A percentile compares a stretch with the other conserved stretches of the same genome.
Evolutionary conservation across 1,284 basidiomycete species (phyloP).

Genomic region (Phylloboletellus chloephorus): DNA sequence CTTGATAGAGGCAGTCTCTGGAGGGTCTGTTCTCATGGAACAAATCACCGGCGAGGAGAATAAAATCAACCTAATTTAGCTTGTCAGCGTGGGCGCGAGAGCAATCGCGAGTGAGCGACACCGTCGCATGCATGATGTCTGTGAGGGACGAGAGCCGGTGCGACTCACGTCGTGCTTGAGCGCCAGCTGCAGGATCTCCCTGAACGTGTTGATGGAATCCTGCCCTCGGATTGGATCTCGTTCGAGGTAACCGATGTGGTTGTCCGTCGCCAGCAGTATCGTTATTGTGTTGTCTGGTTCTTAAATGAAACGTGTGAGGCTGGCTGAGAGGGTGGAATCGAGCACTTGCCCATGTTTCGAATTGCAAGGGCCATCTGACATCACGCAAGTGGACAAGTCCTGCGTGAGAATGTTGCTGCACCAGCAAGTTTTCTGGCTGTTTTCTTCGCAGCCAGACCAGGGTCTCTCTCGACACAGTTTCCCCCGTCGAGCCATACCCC

Average conservation of each 20-base stretch:
- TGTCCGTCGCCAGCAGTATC: slow-evolving; percentile 90
- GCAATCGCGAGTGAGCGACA: too few relatives aligned
- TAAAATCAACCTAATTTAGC: slow-evolving; percentile 75
- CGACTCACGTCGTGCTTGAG: slow-evolving; percentile 75
- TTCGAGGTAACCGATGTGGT: slow-evolving; percentile 94
- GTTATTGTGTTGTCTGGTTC: slow-evolving; percentile 66
- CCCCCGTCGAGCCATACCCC: neutral
- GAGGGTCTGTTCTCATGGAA: slow-evolving; percentile 98
- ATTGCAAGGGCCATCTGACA: slow-evolving; percentile 33
- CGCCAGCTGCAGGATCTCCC: slow-evolving; percentile 89
- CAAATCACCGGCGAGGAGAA: slow-evolving; percentile 91
- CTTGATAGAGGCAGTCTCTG: slow-evolving; percentile 82
- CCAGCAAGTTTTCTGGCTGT: too few relatives aligned
- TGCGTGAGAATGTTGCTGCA: too few relatives aligned
- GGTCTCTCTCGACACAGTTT: too few relatives aligned
- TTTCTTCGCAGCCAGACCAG: too few relatives aligned
- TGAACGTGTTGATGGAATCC: slow-evolving; percentile 94
- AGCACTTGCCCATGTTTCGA: slow-evolving; percentile 36
- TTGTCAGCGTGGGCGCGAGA: too few relatives aligned
- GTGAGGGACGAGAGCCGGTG: neutral
- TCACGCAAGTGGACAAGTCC: too few relatives aligned
- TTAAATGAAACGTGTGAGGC: slow-evolving; percentile 24
- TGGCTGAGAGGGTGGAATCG: neutral
- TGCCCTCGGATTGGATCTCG: slow-evolving; percentile 91
- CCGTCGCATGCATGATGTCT: too few relatives aligned